These are phyloP conservation scores for Erigeron canadensis DNA, from an alignment of 129 eudicot genomes.

Conservation along the genomic window DNA sequence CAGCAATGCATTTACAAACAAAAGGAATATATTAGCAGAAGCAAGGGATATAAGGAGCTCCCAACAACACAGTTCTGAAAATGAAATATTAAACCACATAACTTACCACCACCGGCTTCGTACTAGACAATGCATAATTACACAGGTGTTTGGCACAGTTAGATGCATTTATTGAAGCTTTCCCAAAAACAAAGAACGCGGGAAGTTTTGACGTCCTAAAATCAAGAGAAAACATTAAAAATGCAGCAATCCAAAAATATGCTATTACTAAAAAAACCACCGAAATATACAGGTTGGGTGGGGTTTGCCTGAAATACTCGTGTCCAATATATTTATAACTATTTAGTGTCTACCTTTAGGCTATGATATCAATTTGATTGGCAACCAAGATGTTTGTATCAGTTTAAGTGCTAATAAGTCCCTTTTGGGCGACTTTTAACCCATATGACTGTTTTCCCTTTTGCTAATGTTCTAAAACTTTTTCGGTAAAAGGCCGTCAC, in stretches of 20 bases:
- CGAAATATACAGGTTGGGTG: no score
- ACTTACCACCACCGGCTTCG: constrained; percentile 76
- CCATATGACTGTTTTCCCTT: no score
- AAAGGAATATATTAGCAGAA: not conserved
- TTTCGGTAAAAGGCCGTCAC: no score
- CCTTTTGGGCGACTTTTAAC: no score
- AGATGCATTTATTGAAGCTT: constrained; percentile 56
- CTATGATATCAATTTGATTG: no score
- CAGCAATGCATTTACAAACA: not conserved
- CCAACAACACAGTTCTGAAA: not conserved
- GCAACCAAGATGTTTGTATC: no score
- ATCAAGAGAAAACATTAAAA: constrained; percentile 7
- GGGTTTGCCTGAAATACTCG: no score
- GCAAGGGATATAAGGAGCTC: not conserved
- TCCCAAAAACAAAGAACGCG: constrained; percentile 76
- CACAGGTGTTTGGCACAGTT: constrained; percentile 51
- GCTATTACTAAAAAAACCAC: no score
- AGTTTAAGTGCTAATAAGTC: no score
- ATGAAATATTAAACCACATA: constrained; percentile 8
- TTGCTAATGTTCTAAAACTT: no score
- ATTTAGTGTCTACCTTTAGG: no score
- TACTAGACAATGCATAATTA: constrained; percentile 32
- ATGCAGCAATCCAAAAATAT: not conserved
- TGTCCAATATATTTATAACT: not conserved
- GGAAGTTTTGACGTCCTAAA: constrained; percentile 85